Evolutionary conservation across 139 green algal species (phyloP).

Genomic region (Haematococcus lacustris): DNA sequence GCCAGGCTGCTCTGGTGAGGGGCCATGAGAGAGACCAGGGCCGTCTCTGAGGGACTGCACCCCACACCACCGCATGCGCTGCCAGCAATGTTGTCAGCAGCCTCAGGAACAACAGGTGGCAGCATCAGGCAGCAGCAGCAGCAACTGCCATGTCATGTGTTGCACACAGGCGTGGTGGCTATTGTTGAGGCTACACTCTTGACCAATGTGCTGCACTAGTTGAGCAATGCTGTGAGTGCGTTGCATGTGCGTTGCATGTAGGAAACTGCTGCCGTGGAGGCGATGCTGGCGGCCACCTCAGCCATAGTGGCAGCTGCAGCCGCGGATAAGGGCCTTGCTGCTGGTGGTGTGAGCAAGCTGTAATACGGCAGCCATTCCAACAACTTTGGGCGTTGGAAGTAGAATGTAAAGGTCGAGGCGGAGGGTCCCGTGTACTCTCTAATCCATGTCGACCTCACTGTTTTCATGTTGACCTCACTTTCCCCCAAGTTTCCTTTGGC

Average conservation of each 20-base stretch:
- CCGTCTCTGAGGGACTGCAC: background rate
- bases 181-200: background rate
- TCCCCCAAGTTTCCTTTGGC: too few relatives aligned
- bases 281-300: conserved; percentile 1
- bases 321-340: background rate
- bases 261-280: background rate
- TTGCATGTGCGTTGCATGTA: too few relatives aligned
- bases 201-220: background rate
- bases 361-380: too few relatives aligned
- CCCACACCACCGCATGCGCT: background rate
- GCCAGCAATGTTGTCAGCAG: background rate
- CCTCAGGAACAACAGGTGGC: background rate
- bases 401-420: too few relatives aligned
- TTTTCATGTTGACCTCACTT: too few relatives aligned
- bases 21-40: background rate
- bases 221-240: background rate
- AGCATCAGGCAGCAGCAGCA: background rate
- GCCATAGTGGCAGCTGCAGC: conserved; percentile 10
- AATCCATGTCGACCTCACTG: too few relatives aligned
- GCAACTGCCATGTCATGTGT: background rate
- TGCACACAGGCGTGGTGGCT: too few relatives aligned
- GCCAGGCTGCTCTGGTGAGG: background rate
- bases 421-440: too few relatives aligned
- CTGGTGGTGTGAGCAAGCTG: conserved; percentile 17
- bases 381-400: too few relatives aligned